These are phyloP conservation scores for Phylloporus sp. DNA, from an alignment of 768 basidiomycete species.

Conservation along the genomic window DNA sequence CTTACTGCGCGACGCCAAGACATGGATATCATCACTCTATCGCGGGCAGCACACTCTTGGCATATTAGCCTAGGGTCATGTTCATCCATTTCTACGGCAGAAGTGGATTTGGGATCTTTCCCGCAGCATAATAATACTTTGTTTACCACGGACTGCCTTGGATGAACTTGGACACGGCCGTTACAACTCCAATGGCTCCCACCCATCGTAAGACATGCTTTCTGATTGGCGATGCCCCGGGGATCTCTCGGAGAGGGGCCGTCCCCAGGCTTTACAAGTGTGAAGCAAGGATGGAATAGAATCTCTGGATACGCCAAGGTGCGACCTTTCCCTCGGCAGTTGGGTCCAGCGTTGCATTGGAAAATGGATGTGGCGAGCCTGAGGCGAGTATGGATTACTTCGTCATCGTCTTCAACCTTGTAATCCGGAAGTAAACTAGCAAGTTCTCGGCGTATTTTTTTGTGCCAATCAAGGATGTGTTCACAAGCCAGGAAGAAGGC, in stretches of 20 bases:
- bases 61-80: slow-evolving; percentile 18
- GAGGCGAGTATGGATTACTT: slow-evolving; percentile 17
- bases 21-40: slow-evolving; percentile 10
- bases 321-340: slow-evolving; percentile 13
- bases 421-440: slow-evolving; percentile 25
- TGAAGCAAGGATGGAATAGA: slow-evolving; percentile 29
- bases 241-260: slow-evolving; percentile 19
- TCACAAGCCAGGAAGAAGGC: slow-evolving; percentile 15
- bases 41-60: slow-evolving; percentile 10
- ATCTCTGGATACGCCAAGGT: slow-evolving; percentile 24
- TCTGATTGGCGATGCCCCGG: slow-evolving; percentile 17
- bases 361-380: slow-evolving; percentile 30
- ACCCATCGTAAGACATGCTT: slow-evolving; percentile 23
- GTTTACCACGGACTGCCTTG: slow-evolving; percentile 11
- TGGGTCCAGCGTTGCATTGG: slow-evolving; percentile 13
- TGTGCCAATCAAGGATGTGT: slow-evolving; percentile 27
- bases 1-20: slow-evolving; percentile 26
- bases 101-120: slow-evolving; percentile 22
- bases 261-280: slow-evolving; percentile 1
- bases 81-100: slow-evolving; percentile 26
- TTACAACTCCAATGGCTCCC: slow-evolving; percentile 19
- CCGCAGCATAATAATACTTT: slow-evolving; percentile 18
- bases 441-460: slow-evolving; percentile 22
- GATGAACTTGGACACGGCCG: slow-evolving; percentile 20
- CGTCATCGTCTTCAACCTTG: slow-evolving; percentile 14